Base-by-base conservation (phyloP, 2,329 filamentous ascomycete species). In the Aureobasidium melanogenum region DNA sequence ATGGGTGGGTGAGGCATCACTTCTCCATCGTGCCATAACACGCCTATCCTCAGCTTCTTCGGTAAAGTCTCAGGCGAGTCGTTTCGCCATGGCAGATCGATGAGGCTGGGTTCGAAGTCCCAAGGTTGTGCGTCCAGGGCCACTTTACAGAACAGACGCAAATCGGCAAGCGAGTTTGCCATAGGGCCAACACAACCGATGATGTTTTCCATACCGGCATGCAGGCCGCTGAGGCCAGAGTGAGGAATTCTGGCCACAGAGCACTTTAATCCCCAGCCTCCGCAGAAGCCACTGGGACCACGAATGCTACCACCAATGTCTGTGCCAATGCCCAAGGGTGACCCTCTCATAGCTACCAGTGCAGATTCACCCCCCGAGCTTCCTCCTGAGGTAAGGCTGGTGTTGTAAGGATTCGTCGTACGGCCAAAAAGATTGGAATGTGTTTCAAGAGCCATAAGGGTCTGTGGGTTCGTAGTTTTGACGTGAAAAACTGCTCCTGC, bases 261-360 rank as follows among this genome's bases (percentile, higher is more conserved):
- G 0, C 89, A 79, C 73, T 96, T 96, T 62, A 96, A 79, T 2
- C 91, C 91, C 73, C 88, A 96, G 24, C 90, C 76, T 52, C 90
- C 89, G 71, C 89, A 94, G 76, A 88, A 93, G 34, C 82, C 80
- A 0, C 85, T 76, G 0, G 90, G 90, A 39, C 94, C 83, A 41
- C 90, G 85, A 61, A 90, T 82, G 63, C 85, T 89, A 62, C 88
- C 88, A 46, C 88, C 87, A 61, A 81, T 80, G 64, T 81, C 79
- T 6, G 76, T 76, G 2, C 77, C 81, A 48, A 83, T 76, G 2
- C 81, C 80, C 8, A 83, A 69, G 64, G 74, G 73, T 7, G 76
- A 79, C 5, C 80, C 80, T 30, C 76, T 68, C 38, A 82, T 72
- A 1, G 74, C 80, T 12, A 82, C 62, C 1, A 83, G 68, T 0